Percentiles rank a stretch among this genome's conserved stretches.
Conservation (phyloP, 2,329 filamentous ascomycete species). For the Talaromyces amestolkiae region DNA sequence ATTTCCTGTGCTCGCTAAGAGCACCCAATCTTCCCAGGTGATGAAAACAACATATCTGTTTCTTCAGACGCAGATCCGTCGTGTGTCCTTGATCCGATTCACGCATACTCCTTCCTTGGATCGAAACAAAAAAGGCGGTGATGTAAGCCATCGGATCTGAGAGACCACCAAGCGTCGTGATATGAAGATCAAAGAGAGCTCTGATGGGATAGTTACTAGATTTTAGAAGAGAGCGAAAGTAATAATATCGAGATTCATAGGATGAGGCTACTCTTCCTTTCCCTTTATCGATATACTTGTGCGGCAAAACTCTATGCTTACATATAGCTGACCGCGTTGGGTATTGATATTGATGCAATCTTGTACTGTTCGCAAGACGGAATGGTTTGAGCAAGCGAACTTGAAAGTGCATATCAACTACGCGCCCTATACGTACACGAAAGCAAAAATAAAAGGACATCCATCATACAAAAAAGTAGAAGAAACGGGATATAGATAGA, state of each 20-base stretch:
- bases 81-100: slow-evolving; percentile 17
- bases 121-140: slow-evolving; percentile 30
- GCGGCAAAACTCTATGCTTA: background rate
- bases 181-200: slow-evolving; percentile 44
- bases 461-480: background rate
- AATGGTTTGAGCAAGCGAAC: background rate
- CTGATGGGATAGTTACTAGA: slow-evolving; percentile 32
- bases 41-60: slow-evolving; percentile 34
- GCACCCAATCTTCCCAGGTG: slow-evolving; percentile 27
- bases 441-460: background rate
- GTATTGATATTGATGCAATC: background rate
- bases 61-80: slow-evolving; percentile 21
- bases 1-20: background rate
- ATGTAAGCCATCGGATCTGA: slow-evolving; percentile 18
- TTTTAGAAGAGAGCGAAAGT: background rate
- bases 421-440: background rate
- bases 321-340: background rate
- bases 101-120: slow-evolving; percentile 34
- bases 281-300: background rate
- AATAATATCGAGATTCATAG: background rate
- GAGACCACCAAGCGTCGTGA: slow-evolving; percentile 15
- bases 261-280: background rate
- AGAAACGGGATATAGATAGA: slow-evolving; percentile 7
- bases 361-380: background rate
- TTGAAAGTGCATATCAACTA: background rate